Base-by-base conservation (phyloP, 1,284 basidiomycete genomes). In the Ceratobasidium sp. region DNA sequence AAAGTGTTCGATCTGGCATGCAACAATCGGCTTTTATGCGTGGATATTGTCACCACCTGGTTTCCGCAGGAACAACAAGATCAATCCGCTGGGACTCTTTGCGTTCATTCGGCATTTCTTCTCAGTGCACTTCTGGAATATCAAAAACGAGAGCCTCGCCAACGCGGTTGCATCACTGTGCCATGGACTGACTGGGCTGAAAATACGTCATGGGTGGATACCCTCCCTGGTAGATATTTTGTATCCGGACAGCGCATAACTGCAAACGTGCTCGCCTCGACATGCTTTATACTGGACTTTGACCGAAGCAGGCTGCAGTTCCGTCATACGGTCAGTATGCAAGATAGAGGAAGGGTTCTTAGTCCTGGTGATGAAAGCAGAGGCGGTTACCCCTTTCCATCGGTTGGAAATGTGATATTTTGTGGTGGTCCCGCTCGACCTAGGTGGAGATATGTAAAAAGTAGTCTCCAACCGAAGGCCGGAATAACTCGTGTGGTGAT, bases 171-270 rank as follows among this genome's bases (percentile, higher is more conserved):
- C n/a, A 26, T 54, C 13, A 54, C 50, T 14, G 30, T 54, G 23
- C 50, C 21, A n/a, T 54, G 50, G 50, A 26, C 23, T 13, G 50
- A 54, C 50, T 54, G 50, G 50, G 50, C n/a, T 13, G 30, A 54
- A 26, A 54, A n/a, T 9, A 26, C 50, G 4, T 54, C 50, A 23
- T 54, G 50, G 50, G 50, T 54, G 4, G 50, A 54, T 26, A 13
- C 30, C 30, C 23, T 23, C 11, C 4, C 23, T 26, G 14, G 13
- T 30, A 26, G 30, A 30, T 54, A 30, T 13, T 26, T n/a, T 26
- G 13, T 54, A 26, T 26, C 23, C 13, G 50, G 50, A 11, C 50
- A 54, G 23, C 50, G 50, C 23, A 54, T 30, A n/a, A 21, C 30
- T 26, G 23, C 13, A 14, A 18, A 21, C 18, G 47, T 50, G n/a